Percentiles rank a stretch among this genome's conserved stretches.
Conservation (phyloP, 352 stramenopile species). For the Phytopythium delawarense region DNA sequence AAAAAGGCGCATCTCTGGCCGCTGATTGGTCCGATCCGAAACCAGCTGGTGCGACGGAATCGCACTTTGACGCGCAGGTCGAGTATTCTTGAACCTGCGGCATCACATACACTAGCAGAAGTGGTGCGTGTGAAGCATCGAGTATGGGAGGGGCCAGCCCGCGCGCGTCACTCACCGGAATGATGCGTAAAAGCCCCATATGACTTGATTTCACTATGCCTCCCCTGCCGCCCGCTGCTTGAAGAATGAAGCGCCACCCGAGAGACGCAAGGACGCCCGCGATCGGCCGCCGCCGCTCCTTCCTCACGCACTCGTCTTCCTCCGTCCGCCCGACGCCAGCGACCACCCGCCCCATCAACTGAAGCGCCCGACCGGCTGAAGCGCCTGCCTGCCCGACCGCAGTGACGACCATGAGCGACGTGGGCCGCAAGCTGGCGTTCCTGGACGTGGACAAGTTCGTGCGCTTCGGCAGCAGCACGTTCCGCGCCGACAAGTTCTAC, state of each 20-base stretch:
- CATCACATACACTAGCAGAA: background rate
- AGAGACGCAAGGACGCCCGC: constrained; percentile 5
- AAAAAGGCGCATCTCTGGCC: background rate
- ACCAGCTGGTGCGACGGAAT: background rate
- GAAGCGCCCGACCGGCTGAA: background rate
- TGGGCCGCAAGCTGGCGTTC: constrained; percentile 9
- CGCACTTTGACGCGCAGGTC: background rate
- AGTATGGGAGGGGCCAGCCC: background rate
- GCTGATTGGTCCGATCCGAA: constrained; percentile 1
- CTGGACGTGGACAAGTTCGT: constrained; percentile 74
- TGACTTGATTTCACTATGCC: constrained; percentile 1
- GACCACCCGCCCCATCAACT: background rate
- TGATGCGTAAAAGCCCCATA: constrained; percentile 4
- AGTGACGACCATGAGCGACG: constrained; percentile 12
- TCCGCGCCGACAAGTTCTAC: constrained; percentile 77
- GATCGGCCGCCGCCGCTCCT: too few relatives aligned
- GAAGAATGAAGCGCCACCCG: background rate
- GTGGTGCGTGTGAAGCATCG: background rate
- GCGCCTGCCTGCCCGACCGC: background rate
- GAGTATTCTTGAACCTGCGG: background rate
- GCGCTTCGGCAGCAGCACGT: constrained; percentile 50
- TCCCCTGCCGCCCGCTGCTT: background rate
- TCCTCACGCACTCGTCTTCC: too few relatives aligned
- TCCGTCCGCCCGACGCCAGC: background rate
- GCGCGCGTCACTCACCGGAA: constrained; percentile 2